Evolutionary conservation across 257 asterid genomes (phyloP), one percentile per base, ranked within the genome.

Genomic region (Cordia subcordata): DNA sequence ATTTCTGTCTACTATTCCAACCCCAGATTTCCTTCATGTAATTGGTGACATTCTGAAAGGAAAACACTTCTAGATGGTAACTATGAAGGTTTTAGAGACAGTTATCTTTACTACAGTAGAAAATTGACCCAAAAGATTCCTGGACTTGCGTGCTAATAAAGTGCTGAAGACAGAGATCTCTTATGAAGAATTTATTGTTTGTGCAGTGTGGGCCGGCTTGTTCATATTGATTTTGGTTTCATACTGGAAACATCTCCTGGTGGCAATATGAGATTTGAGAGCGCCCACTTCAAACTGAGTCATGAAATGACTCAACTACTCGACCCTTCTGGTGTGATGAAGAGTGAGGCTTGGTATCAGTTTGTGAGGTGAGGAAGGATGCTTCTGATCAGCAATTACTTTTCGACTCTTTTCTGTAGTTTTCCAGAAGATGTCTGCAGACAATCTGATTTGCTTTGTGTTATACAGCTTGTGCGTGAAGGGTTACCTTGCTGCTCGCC

Each of bases 221-320:
- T 94, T 59, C 99, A 94, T 68, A 94, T 94, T 62, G 99, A 94
- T 81, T 94, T 94, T 72, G 99, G 99, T 72, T 94, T 94, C 64
- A 94, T 94, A 61, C 73, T 94, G 77, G 99, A 94, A 84, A 94
- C 85, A 61, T 94, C 99, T 16, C 99, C 99, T 35, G 99, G 99
- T 55, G 84, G 83, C 40, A 94, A 94, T 65, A 90, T 94, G 99
- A 85, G 97, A 58, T 94, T 90, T 35, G 97, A 94, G 68, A 94
- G 97, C 45, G 99, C 99, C 62, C 97, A 94, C 77, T 94, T 94
- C 84, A 94, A 94, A 69, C 80, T 94, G 64, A 94, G 99, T 68
- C 99, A 94, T 42, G 99, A 94, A 79, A 94, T 94, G 99, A 94
- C 99, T 62, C 99, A 94, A 63, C 61, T 94, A 70, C 89, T 94